Base-by-base conservation (phyloP, 148 eudicot genomes). In the Chenopodium berlandieri region DNA sequence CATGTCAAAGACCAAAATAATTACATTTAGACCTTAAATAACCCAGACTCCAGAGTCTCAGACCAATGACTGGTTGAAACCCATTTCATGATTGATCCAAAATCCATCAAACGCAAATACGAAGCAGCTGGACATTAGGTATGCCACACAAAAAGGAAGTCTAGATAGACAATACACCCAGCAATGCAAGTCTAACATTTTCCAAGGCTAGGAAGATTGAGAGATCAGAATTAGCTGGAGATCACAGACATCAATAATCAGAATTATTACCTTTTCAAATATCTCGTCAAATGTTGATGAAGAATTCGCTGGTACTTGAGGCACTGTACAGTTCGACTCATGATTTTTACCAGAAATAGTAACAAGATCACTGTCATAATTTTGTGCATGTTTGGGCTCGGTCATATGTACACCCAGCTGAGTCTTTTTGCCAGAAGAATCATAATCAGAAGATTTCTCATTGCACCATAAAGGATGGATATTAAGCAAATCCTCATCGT, bases 241-340 rank as follows among this genome's bases (percentile, higher is more conserved):
- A 76, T 17, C 58, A 73, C 40, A 77, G 40, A 11, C 60, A 79
- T 31, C 27, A 75, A 14, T 27, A 25, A 13, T 40, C 48, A 48
- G 3, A 9, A 19, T 12, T 48, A 12, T 75, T 85, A 85, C 87
- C 87, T 81, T 85, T 54, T 31, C 87, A 63, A 78, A 56, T 48
- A 77, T 73, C n/a, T 74, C 87, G 46, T 78, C 87, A 78, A 67
- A 77, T 66, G 84, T 72, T 30, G 84, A 81, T 2, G 79, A 81
- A 30, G 84, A 34, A 63, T 74, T 72, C 62, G 72, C 34, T 30
- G 73, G 47, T 65, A 68, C 44, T 67, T 65, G 78, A 64, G 78
- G 64, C 25, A n/a, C 16, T 30, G 78, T 14, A 65, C 47, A 65
- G 37, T 68, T 74, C 25, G 72, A 66, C 25, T 40, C 68, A 72